Percentiles rank a stretch among this genome's conserved stretches.
Evolutionary conservation across 1,139 yeast species (phyloP).

Genomic region (Yamadazyma conglobata): DNA sequence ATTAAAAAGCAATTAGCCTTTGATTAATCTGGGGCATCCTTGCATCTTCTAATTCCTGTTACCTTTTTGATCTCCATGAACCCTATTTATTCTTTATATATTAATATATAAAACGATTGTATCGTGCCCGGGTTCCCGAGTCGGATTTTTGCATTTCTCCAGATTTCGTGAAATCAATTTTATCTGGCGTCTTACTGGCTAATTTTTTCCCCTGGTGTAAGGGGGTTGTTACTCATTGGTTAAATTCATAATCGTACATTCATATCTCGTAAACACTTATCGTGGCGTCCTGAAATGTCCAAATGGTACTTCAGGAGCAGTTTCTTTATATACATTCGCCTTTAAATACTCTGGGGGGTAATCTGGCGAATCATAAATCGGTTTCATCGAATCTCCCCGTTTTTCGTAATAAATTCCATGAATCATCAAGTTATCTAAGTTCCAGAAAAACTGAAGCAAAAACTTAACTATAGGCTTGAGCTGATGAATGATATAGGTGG

Average conservation of each 20-base stretch:
- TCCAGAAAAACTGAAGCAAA: constrained; percentile 22
- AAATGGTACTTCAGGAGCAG: constrained; percentile 18
- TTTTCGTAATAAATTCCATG: constrained; percentile 37
- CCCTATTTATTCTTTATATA: constrained; percentile 1
- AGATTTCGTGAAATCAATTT: not conserved
- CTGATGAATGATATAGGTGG: constrained; percentile 37
- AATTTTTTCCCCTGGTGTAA: too few species aligned
- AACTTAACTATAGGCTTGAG: constrained; percentile 29
- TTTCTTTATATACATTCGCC: constrained; percentile 10
- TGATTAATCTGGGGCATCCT: too few species aligned
- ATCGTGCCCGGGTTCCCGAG: not conserved
- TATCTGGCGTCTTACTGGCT: not conserved
- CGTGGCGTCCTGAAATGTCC: constrained; percentile 21
- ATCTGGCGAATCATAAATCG: constrained; percentile 27
- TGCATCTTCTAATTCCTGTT: too few species aligned
- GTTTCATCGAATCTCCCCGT: constrained; percentile 15
- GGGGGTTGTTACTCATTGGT: too few species aligned
- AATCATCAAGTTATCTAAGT: constrained; percentile 30
- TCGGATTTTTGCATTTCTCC: constrained; percentile 1
- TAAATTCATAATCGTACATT: too few species aligned
- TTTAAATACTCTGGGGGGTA: constrained; percentile 24
- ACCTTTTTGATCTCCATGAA: too few species aligned
- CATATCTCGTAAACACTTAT: too few species aligned
- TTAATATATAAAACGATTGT: not conserved
- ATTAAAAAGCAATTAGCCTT: constrained; percentile 91